Percentiles rank a stretch among this genome's conserved stretches.
Conservation (phyloP, 192 early-diverging fungal genomes). For the Podila epigama region DNA sequence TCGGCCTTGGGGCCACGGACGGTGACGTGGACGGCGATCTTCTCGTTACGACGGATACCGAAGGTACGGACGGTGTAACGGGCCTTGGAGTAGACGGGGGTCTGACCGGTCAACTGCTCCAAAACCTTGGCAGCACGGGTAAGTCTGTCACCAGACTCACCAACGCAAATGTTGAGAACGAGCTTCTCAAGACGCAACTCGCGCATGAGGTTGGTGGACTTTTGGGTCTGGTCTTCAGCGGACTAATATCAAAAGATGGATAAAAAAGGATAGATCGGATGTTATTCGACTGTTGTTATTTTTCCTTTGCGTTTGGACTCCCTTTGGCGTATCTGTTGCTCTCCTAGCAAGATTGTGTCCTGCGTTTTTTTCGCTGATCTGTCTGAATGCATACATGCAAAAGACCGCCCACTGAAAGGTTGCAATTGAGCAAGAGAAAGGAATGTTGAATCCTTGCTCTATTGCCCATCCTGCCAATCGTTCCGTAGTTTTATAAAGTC, state of each 20-base stretch:
- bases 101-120: conserved; percentile 99
- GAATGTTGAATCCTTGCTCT: too few species aligned
- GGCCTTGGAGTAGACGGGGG: conserved; percentile 99
- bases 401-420: too few species aligned
- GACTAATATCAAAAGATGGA: conserved; percentile 44
- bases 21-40: conserved; percentile 99
- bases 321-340: too few species aligned
- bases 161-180: conserved; percentile 99
- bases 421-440: too few species aligned
- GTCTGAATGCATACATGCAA: too few species aligned
- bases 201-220: conserved; percentile 89
- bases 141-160: conserved; percentile 98
- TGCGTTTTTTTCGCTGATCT: too few species aligned
- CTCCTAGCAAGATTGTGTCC: too few species aligned
- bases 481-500: too few species aligned
- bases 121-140: conserved; percentile 99
- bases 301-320: neutral
- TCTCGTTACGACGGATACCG: conserved; percentile 99
- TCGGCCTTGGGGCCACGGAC: conserved; percentile 86
- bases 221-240: conserved; percentile 75
- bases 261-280: neutral
- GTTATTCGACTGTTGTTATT: neutral
- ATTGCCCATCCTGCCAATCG: too few species aligned
- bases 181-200: conserved; percentile 99
- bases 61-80: conserved; percentile 99